Evolutionary conservation across 306 rosid genomes (phyloP), one percentile per base, ranked within the genome.

Genomic region (Cyamopsis tetragonoloba): DNA sequence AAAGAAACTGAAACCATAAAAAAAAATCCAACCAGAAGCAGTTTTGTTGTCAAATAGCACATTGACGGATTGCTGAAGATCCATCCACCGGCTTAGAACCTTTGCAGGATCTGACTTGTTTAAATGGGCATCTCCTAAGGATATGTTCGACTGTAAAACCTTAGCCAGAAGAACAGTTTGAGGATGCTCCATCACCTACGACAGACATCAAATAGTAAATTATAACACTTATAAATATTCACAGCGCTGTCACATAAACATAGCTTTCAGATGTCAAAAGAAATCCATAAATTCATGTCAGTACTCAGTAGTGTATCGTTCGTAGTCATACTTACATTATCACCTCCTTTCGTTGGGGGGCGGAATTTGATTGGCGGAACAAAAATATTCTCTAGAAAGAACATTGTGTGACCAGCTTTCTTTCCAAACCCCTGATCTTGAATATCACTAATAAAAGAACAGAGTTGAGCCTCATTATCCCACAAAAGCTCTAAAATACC

Each of bases 301-400:
- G 19, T 20, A 34, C n/a, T n/a, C n/a, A n/a, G n/a, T n/a, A n/a
- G n/a, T n/a, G 37, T 7, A 13, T 65, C 22, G n/a, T n/a, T 23
- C 37, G 39, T 12, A 17, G 63, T 22, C 51, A 68, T 54, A 84
- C 96, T 39, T 84, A 93, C 98, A 14, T 81, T 68, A 84, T 81
- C 98, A 58, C 88, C 95, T 72, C 82, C 89, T 78, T 73, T 86
- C 72, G 96, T 55, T 24, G 97, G 95, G 53, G 98, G 98, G 3
- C 97, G 98, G 68, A 93, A 88, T 74, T 86, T 93, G 77, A 82
- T 80, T 70, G 98, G 97, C 27, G 97, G 95, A 61, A 89, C 96
- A 64, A 88, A 91, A 83, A 93, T 73, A 64, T 83, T 76, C 73
- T 88, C 89, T 32, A 93, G 82, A 88, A 93, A 93, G 84, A 93